A percentile compares a stretch with the other conserved stretches of the same genome.
Evolutionary conservation across 1,284 basidiomycete genomes (phyloP).

Genomic region (Stereum hirsutum): DNA sequence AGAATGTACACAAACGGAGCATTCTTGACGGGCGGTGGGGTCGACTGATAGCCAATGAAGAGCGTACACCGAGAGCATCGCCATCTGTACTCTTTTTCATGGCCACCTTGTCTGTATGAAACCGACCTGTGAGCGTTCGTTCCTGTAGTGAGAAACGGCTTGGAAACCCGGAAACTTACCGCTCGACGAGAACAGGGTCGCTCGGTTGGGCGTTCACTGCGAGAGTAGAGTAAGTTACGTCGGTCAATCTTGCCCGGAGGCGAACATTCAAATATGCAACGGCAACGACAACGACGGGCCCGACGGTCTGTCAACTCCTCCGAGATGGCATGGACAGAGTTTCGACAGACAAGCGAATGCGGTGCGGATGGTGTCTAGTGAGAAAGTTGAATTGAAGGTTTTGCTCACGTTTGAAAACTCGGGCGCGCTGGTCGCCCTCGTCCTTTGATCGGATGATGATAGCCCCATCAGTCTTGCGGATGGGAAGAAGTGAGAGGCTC

Average conservation of each 20-base stretch:
- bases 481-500: slow-evolving; percentile 55
- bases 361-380: no score
- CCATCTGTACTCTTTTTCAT: slow-evolving; percentile 70
- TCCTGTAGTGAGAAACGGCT: slow-evolving; percentile 2
- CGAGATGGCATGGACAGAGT: no score
- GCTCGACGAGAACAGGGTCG: slow-evolving; percentile 63
- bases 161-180: slow-evolving; percentile 31
- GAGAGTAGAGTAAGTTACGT: no score
- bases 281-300: no score
- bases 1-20: slow-evolving; percentile 67
- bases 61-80: slow-evolving; percentile 68
- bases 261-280: no score
- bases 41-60: slow-evolving; percentile 66
- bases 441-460: slow-evolving; percentile 65
- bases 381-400: no score
- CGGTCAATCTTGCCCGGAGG: no score
- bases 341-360: no score
- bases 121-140: slow-evolving; percentile 5
- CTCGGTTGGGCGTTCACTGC: slow-evolving; percentile 57
- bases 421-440: slow-evolving; percentile 41
- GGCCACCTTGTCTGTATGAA: slow-evolving; percentile 32
- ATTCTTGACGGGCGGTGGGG: slow-evolving; percentile 62
- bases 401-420: slow-evolving; percentile 73
- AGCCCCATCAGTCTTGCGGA: slow-evolving; percentile 65
- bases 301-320: no score